phyloP scores from a whole-genome alignment of 2,329 filamentous ascomycete genomes.

The Cladophialophora psammophila region DNA sequence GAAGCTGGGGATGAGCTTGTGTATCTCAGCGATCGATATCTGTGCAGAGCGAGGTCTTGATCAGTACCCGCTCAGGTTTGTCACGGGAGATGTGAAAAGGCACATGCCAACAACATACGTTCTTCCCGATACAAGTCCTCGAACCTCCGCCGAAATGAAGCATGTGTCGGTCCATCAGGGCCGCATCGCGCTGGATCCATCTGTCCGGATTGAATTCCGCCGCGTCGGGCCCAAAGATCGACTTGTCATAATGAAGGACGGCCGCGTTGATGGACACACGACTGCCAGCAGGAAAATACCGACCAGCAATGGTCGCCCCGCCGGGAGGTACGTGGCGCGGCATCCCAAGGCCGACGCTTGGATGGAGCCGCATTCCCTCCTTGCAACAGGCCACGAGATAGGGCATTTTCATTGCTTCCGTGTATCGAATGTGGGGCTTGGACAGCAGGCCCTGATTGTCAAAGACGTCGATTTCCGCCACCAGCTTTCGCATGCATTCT shows the following conservation, averaged over 20 bases:
- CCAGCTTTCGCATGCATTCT: constrained; percentile 18
- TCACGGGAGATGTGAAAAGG: not conserved
- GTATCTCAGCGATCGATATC: constrained; percentile 31
- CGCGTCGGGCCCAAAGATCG: constrained; percentile 39
- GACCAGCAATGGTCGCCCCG: constrained; percentile 30
- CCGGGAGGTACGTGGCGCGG: constrained; percentile 36
- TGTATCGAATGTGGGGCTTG: constrained; percentile 24
- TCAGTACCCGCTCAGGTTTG: no score
- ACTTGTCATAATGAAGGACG: constrained; percentile 36
- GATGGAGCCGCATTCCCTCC: constrained; percentile 32
- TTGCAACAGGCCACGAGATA: constrained; percentile 34
- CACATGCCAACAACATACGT: not conserved
- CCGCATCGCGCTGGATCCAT: constrained; percentile 37
- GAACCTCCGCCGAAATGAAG: constrained; percentile 34
- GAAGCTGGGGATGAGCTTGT: constrained; percentile 33
- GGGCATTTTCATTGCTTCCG: constrained; percentile 32
- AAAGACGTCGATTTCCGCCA: constrained; percentile 21
- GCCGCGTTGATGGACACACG: constrained; percentile 33
- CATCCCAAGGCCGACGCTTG: constrained; percentile 39
- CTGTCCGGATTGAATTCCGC: constrained; percentile 38
- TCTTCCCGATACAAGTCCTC: constrained; percentile 34
- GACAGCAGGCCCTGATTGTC: constrained; percentile 16
- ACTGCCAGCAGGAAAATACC: constrained; percentile 32
- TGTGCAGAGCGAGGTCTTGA: not conserved
- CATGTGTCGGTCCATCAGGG: constrained; percentile 32